Percentiles rank a stretch among this genome's conserved stretches.
Conservation (phyloP, 139 green algal species). For the Volvox africanus region DNA sequence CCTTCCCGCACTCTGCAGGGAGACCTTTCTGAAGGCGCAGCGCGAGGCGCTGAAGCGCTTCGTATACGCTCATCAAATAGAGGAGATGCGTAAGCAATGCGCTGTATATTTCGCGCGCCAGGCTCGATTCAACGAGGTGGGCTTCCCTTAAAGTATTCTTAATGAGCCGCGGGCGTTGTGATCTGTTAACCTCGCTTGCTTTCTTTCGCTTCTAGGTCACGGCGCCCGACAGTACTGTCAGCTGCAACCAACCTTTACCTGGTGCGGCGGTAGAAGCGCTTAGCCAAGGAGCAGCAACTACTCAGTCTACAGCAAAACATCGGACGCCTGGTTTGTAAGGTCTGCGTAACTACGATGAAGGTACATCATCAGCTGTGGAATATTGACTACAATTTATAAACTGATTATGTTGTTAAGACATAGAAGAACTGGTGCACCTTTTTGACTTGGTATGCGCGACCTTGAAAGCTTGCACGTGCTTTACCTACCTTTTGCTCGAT, state of each 20-base stretch:
- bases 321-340: background rate
- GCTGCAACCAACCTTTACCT: background rate
- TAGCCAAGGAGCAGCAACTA: background rate
- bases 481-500: background rate
- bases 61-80: constrained; percentile 26
- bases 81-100: constrained; percentile 34
- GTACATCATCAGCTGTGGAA: background rate
- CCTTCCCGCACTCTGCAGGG: background rate
- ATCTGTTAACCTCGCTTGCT: background rate
- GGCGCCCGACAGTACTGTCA: background rate
- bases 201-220: background rate
- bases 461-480: background rate
- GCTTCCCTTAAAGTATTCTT: background rate
- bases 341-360: background rate
- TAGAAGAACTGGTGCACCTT: background rate
- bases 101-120: constrained; percentile 17
- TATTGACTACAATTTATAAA: constrained; percentile 14
- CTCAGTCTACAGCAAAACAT: background rate
- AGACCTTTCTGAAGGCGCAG: constrained; percentile 15
- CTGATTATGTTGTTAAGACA: background rate
- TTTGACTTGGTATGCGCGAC: background rate
- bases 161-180: background rate
- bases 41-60: constrained; percentile 20
- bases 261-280: background rate
- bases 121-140: constrained; percentile 1